phyloP scores from a whole-genome alignment of 805 yeast species.

The Suhomyces prunicola region DNA sequence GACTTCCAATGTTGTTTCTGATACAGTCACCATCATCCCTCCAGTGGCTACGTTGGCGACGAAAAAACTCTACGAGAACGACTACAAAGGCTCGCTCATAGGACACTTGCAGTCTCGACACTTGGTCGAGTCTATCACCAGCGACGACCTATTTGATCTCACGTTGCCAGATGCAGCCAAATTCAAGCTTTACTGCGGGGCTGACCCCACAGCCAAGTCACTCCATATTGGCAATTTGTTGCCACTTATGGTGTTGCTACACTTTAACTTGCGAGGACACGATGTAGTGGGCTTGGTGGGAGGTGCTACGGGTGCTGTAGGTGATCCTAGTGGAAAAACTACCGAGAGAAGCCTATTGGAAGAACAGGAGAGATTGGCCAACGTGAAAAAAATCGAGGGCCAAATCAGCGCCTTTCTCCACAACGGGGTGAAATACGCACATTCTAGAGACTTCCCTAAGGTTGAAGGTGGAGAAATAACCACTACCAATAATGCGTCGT shows the following conservation, averaged over 20 bases:
- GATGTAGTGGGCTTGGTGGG: constrained; percentile 81
- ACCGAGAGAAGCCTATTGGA: constrained; percentile 68
- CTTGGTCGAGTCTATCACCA: constrained; percentile 38
- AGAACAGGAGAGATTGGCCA: constrained; percentile 47
- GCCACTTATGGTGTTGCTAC: constrained; percentile 81
- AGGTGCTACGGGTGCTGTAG: constrained; percentile 94
- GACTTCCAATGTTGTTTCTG: constrained; percentile 15
- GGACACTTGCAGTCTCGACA: constrained; percentile 36
- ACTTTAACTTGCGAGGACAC: constrained; percentile 83
- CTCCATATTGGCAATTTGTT: constrained; percentile 87
- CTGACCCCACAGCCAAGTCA: constrained; percentile 91
- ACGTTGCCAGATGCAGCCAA: constrained; percentile 29
- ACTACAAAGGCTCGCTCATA: constrained; percentile 28
- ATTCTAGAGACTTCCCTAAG: constrained; percentile 41
- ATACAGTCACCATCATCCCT: constrained; percentile 40
- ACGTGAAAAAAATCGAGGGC: constrained; percentile 53
- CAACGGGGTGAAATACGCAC: constrained; percentile 62
- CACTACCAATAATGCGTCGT: constrained; percentile 63
- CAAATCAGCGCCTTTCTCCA: constrained; percentile 64
- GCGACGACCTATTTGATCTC: constrained; percentile 33
- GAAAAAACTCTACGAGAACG: constrained; percentile 17
- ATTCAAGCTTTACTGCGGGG: constrained; percentile 81
- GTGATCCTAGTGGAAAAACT: constrained; percentile 92
- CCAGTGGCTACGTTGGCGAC: constrained; percentile 26
- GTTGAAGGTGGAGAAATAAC: constrained; percentile 36